phyloP scores from a whole-genome alignment of 257 asterid species.

The Scutellaria baicalensis region DNA sequence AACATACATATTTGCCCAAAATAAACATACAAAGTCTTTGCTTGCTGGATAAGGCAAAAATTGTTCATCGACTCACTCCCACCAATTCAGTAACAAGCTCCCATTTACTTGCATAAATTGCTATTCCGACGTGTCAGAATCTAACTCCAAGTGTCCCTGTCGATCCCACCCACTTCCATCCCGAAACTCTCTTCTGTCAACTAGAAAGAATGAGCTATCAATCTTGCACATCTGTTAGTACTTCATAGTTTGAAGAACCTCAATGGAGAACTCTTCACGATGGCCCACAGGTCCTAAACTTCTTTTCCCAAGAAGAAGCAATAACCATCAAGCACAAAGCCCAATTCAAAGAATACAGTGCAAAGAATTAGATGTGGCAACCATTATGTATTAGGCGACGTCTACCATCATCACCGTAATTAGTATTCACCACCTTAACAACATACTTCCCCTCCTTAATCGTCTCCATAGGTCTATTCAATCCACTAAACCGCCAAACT shows the following conservation, averaged over 20 bases:
- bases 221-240: background rate
- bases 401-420: background rate
- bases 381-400: too few relatives aligned
- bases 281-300: too few relatives aligned
- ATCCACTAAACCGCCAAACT: background rate
- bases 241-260: too few relatives aligned
- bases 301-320: too few relatives aligned
- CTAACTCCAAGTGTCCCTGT: background rate
- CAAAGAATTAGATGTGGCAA: background rate
- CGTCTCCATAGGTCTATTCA: background rate
- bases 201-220: background rate
- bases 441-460: background rate
- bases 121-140: background rate
- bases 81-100: background rate
- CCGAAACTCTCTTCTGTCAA: background rate
- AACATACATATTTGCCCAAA: background rate
- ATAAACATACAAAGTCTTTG: background rate
- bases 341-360: background rate
- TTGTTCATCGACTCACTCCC: background rate
- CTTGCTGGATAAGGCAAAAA: background rate
- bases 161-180: slow-evolving; percentile 2
- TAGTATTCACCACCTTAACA: background rate
- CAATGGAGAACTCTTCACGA: too few relatives aligned
- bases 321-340: background rate
- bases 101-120: background rate